Base-by-base conservation (phyloP, 345 rosid species). In the Hibiscus trionum region DNA sequence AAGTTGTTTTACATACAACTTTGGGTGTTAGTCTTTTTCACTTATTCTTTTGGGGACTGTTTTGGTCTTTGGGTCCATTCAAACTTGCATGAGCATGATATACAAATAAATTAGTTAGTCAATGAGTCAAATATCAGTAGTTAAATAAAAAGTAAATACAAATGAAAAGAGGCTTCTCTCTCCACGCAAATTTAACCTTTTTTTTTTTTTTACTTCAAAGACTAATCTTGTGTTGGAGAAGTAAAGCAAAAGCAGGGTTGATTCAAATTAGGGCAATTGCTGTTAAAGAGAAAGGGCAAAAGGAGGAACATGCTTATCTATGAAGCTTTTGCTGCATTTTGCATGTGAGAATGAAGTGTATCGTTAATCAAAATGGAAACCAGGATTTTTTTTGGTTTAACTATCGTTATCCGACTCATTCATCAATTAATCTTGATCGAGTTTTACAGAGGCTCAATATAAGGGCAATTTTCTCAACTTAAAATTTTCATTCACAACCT, bases 1-100 rank as follows among this genome's bases (percentile, higher is more conserved):
- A 66, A 49, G 42, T 27, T 19, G 73, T 55, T 15, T 77, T 75
- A 77, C 82, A 72, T 19, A 19, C 11, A 55, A 77, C 82, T 79
- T 72, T 17, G 81, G 39, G 81, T 72, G 82, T 80, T 77, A 14
- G 80, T 81, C 82, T 66, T 72, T 76, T 77, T 79, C 88, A 37
- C 62, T 42, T 64, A 79, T 79, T 76, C 84, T 79, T 73, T 74
- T 61, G 73, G 24, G 5, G 21, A 70, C 80, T 73, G 71, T 78
- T 75, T 73, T 77, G 74, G 82, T 82, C 74, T 77, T 73, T 79
- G 26, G 83, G 82, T 75, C 84, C 79, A 66, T 73, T 82, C 77
- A 73, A 80, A 77, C 79, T 76, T 55, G 82, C 72, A 63, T 71
- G 78, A 82, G 77, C 11, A 8, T 39, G 11, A 39, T 2, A 85